Evolutionary conservation across 345 rosid species (phyloP).

Genomic region (Pelargonium nanum): DNA sequence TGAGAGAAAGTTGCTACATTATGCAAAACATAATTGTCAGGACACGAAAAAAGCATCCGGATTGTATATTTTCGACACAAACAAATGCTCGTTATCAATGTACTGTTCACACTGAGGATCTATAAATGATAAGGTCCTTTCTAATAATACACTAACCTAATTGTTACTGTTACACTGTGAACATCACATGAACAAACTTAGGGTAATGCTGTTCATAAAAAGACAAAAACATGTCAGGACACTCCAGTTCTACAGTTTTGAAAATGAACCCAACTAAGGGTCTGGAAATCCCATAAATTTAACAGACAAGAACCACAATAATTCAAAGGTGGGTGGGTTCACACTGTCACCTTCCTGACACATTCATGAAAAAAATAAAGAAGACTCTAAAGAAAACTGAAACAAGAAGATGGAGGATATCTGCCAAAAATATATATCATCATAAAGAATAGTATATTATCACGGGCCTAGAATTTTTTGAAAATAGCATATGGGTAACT

Average conservation of each 20-base stretch:
- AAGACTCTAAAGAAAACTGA: neutral
- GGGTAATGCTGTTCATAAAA: neutral
- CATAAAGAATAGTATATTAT: constrained; percentile 21
- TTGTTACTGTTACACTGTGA: neutral
- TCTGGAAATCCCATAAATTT: constrained; percentile 5
- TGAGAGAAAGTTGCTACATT: constrained; percentile 84
- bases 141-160: neutral
- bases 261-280: constrained; percentile 10
- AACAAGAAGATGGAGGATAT: neutral
- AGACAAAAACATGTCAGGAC: constrained; percentile 1
- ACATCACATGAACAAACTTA: constrained; percentile 12
- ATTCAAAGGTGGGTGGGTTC: constrained; percentile 3
- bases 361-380: constrained; percentile 9
- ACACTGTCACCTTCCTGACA: constrained; percentile 22
- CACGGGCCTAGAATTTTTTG: constrained; percentile 55
- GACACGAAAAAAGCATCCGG: too few species aligned
- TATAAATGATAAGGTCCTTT: too few species aligned
- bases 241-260: neutral
- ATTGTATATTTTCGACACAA: too few species aligned
- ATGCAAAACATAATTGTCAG: constrained; percentile 11
- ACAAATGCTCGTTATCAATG: too few species aligned
- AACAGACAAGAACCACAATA: constrained; percentile 8
- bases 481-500: constrained; percentile 24
- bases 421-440: constrained; percentile 1
- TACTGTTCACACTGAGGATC: too few species aligned